A percentile compares a stretch with the other conserved stretches of the same genome.
Evolutionary conservation across 306 rosid species (phyloP).

Genomic region (Fagus sylvatica): DNA sequence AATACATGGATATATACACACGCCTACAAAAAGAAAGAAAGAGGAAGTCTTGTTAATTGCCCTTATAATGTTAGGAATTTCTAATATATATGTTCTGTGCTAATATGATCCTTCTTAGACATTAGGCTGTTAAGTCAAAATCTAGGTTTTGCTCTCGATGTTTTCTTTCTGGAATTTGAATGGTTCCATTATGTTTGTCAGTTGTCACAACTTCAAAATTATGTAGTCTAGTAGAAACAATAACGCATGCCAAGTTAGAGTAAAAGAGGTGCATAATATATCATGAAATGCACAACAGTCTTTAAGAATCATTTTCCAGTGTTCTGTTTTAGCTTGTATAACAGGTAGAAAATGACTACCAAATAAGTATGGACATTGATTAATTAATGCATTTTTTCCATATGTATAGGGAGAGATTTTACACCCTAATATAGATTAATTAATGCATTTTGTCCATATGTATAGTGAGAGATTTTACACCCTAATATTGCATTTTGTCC

Average conservation of each 20-base stretch:
- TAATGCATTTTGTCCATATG: background rate
- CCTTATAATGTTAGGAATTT: background rate
- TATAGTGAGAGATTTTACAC: background rate
- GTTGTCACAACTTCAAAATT: background rate
- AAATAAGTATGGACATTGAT: background rate
- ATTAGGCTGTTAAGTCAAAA: background rate
- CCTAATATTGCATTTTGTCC: background rate
- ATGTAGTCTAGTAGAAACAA: no score
- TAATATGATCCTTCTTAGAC: background rate
- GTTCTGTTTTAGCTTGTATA: background rate
- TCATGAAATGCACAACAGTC: background rate
- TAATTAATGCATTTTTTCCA: slow-evolving; percentile 1
- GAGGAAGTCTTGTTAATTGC: background rate
- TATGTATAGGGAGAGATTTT: background rate
- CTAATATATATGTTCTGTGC: background rate
- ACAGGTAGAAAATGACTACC: background rate
- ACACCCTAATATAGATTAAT: background rate
- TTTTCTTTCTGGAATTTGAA: background rate
- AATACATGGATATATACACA: background rate
- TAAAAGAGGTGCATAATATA: background rate
- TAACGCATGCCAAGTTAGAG: no score
- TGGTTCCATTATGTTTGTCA: background rate
- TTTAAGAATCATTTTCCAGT: background rate
- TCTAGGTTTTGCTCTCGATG: background rate
- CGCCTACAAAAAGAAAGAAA: background rate